phyloP scores from a whole-genome alignment of 73 alveolate genomes.

The Effrenium voratum region DNA sequence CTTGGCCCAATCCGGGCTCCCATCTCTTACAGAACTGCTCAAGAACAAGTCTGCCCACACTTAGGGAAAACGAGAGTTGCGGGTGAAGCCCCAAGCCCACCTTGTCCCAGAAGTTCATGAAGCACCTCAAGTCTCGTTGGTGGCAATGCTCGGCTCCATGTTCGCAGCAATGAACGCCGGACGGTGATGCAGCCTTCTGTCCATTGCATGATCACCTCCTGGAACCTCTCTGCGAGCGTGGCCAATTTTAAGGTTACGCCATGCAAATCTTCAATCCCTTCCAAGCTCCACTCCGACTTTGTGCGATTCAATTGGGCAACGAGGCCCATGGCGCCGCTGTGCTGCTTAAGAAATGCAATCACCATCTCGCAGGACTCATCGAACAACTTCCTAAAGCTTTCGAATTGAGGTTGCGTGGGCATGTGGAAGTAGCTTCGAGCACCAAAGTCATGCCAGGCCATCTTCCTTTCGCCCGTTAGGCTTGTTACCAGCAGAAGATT shows the following conservation, averaged over 20 bases:
- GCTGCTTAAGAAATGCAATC: not conserved
- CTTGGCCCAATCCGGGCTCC: too few species aligned
- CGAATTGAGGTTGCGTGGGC: not conserved
- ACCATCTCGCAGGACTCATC: not conserved
- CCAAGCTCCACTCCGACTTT: slow-evolving; percentile 19
- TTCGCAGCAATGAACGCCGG: slow-evolving; percentile 14
- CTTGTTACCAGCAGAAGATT: not conserved
- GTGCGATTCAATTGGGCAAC: not conserved
- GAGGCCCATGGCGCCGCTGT: slow-evolving; percentile 10
- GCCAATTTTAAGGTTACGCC: not conserved
- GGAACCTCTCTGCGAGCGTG: slow-evolving; percentile 24
- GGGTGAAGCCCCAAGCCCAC: too few species aligned
- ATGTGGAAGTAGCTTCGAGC: slow-evolving; percentile 13
- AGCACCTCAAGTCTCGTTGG: slow-evolving; percentile 2
- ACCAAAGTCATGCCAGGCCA: slow-evolving; percentile 34
- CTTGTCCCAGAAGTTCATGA: not conserved
- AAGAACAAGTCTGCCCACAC: too few species aligned
- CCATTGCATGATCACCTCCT: slow-evolving; percentile 28
- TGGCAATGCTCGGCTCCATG: slow-evolving; percentile 18
- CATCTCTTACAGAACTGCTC: too few species aligned
- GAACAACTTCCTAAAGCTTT: not conserved
- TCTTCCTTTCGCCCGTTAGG: not conserved
- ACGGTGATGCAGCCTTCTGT: slow-evolving; percentile 14
- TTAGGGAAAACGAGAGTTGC: too few species aligned
- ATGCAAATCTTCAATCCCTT: not conserved